These are phyloP conservation scores for Draba incana DNA, from an alignment of 345 rosid species.

Conservation along the genomic window DNA sequence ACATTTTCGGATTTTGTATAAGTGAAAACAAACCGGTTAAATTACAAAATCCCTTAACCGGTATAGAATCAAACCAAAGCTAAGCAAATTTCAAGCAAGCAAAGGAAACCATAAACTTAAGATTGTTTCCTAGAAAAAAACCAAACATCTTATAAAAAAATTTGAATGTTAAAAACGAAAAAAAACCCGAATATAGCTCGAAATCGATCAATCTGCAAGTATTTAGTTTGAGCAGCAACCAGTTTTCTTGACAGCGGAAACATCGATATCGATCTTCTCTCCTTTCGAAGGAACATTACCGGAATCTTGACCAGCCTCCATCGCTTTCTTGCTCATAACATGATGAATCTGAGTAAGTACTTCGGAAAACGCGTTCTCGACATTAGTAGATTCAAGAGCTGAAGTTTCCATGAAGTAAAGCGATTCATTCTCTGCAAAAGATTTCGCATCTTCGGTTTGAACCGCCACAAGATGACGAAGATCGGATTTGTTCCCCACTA, in stretches of 20 bases:
- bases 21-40: constrained; percentile 27
- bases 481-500: constrained; percentile 86
- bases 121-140: constrained; percentile 24
- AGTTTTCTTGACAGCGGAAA: constrained; percentile 85
- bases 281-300: constrained; percentile 64
- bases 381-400: constrained; percentile 84
- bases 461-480: constrained; percentile 93
- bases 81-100: constrained; percentile 27
- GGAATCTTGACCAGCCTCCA: constrained; percentile 66
- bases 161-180: constrained; percentile 5
- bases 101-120: not conserved
- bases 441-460: constrained; percentile 78
- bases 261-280: constrained; percentile 90
- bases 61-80: constrained; percentile 25
- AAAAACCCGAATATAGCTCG: not conserved
- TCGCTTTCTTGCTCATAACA: constrained; percentile 85
- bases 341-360: constrained; percentile 84
- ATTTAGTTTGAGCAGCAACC: constrained; percentile 85
- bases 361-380: constrained; percentile 87
- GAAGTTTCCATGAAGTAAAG: constrained; percentile 96
- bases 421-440: constrained; percentile 80
- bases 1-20: constrained; percentile 4
- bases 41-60: constrained; percentile 35
- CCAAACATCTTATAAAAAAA: constrained; percentile 22
- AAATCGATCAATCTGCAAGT: constrained; percentile 16